phyloP scores from a whole-genome alignment of 2,329 filamentous ascomycete species.

The Trichophyton benhamiae region DNA sequence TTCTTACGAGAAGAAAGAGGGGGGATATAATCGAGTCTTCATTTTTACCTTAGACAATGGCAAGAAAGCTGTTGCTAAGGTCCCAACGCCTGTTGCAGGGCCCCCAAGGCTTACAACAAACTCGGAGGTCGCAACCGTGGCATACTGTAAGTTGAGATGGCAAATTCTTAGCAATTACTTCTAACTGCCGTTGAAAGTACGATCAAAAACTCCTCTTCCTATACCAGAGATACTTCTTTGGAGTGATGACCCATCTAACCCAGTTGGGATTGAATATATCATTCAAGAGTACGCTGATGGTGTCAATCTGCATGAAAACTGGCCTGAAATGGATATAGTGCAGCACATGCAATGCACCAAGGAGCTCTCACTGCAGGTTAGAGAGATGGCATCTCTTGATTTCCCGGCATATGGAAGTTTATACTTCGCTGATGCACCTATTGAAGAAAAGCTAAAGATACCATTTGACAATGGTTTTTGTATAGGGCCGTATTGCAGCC shows the following conservation, averaged over 20 bases:
- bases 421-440: slow-evolving; percentile 21
- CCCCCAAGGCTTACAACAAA: slow-evolving; percentile 17
- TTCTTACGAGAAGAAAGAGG: slow-evolving; percentile 13
- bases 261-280: slow-evolving; percentile 26
- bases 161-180: neutral
- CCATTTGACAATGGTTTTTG: slow-evolving; percentile 22
- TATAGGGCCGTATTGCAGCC: slow-evolving; percentile 23
- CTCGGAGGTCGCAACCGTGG: slow-evolving; percentile 29
- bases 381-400: slow-evolving; percentile 22
- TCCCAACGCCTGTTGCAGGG: slow-evolving; percentile 13
- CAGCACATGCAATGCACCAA: slow-evolving; percentile 27
- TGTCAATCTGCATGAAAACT: slow-evolving; percentile 6
- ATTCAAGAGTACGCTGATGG: slow-evolving; percentile 25
- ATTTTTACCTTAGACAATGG: slow-evolving; percentile 17
- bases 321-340: slow-evolving; percentile 20
- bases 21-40: slow-evolving; percentile 23
- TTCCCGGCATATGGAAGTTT: slow-evolving; percentile 32
- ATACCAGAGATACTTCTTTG: slow-evolving; percentile 10
- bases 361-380: slow-evolving; percentile 19
- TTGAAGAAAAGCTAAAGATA: slow-evolving; percentile 16
- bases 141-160: slow-evolving; percentile 11
- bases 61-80: slow-evolving; percentile 11
- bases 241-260: slow-evolving; percentile 14
- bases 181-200: slow-evolving; percentile 9
- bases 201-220: slow-evolving; percentile 13